A percentile compares a stretch with the other conserved stretches of the same genome.
Conservation (phyloP, 2,329 filamentous ascomycete species). For the Cladophialophora chaetospira region DNA sequence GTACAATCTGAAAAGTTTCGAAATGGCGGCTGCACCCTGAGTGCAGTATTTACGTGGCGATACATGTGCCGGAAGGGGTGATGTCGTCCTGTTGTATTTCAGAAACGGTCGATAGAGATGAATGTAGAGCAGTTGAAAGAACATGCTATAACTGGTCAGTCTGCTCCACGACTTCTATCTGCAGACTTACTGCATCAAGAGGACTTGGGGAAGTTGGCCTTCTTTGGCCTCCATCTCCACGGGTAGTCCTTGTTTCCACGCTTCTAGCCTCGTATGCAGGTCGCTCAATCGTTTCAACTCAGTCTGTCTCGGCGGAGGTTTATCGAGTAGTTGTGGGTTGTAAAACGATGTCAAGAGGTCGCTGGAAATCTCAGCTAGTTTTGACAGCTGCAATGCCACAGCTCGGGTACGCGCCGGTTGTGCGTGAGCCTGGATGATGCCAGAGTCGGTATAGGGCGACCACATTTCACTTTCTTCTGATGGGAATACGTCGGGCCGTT, state of each 20-base stretch:
- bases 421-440: slow-evolving; percentile 69
- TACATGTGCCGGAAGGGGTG: slow-evolving; percentile 81
- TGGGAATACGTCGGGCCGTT: slow-evolving; percentile 88
- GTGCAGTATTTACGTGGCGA: slow-evolving; percentile 90
- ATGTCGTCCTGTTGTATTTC: slow-evolving; percentile 79
- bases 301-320: slow-evolving; percentile 69
- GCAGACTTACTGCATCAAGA: slow-evolving; percentile 78
- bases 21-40: slow-evolving; percentile 83
- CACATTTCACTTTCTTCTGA: slow-evolving; percentile 82
- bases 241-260: slow-evolving; percentile 82
- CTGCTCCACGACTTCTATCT: background rate
- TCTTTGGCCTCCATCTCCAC: slow-evolving; percentile 87
- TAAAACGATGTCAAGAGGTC: slow-evolving; percentile 91
- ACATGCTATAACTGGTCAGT: slow-evolving; percentile 69
- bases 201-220: slow-evolving; percentile 80
- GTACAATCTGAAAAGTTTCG: slow-evolving; percentile 91
- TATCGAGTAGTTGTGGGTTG: slow-evolving; percentile 68
- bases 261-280: slow-evolving; percentile 83
- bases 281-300: slow-evolving; percentile 93
- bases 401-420: slow-evolving; percentile 84
- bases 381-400: slow-evolving; percentile 76
- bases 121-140: slow-evolving; percentile 93
- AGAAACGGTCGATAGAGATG: slow-evolving; percentile 94
- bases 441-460: slow-evolving; percentile 85
- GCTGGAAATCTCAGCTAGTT: slow-evolving; percentile 88